Percentiles rank a stretch among this genome's conserved stretches.
These are phyloP conservation scores for Diddensiella transvaalensis DNA, from an alignment of 805 yeast species.

Conservation along the genomic window DNA sequence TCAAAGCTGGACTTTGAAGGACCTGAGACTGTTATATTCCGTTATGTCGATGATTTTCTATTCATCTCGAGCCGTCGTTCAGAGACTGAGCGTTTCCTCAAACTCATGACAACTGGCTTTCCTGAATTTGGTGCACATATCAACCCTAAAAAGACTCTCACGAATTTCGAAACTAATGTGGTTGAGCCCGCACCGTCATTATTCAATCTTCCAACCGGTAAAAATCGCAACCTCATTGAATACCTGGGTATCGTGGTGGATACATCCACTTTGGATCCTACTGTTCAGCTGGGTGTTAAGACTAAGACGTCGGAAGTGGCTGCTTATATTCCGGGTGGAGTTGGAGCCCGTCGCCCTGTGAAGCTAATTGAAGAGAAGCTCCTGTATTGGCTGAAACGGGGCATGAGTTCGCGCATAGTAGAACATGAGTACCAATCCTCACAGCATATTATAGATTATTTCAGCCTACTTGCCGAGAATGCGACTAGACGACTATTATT, in stretches of 20 bases:
- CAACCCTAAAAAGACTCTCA: slow-evolving; percentile 40
- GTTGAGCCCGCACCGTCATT: not conserved
- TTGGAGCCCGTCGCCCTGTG: not conserved
- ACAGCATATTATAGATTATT: not conserved
- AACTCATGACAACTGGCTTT: slow-evolving; percentile 37
- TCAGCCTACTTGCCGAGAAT: not conserved
- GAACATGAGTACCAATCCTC: not conserved
- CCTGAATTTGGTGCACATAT: slow-evolving; percentile 41
- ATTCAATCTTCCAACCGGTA: too few relatives aligned
- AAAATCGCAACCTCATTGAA: slow-evolving; percentile 10
- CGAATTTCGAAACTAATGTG: slow-evolving; percentile 23
- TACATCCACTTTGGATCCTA: slow-evolving; percentile 24
- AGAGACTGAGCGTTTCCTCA: slow-evolving; percentile 33
- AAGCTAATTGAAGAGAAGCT: not conserved
- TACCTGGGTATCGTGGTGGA: slow-evolving; percentile 18
- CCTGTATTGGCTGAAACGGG: slow-evolving; percentile 4
- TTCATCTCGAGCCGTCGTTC: slow-evolving; percentile 49
- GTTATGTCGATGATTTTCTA: slow-evolving; percentile 84
- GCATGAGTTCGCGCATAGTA: not conserved
- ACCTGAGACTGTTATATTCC: slow-evolving; percentile 38
- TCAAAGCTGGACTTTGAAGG: slow-evolving; percentile 28
- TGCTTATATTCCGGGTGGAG: slow-evolving; percentile 5
- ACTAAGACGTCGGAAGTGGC: not conserved
- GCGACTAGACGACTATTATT: not conserved
- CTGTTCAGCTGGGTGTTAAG: not conserved